A percentile compares a stretch with the other conserved stretches of the same genome.
Evolutionary conservation across 768 basidiomycete species (phyloP).

Genomic region (Suillus subalutaceus): DNA sequence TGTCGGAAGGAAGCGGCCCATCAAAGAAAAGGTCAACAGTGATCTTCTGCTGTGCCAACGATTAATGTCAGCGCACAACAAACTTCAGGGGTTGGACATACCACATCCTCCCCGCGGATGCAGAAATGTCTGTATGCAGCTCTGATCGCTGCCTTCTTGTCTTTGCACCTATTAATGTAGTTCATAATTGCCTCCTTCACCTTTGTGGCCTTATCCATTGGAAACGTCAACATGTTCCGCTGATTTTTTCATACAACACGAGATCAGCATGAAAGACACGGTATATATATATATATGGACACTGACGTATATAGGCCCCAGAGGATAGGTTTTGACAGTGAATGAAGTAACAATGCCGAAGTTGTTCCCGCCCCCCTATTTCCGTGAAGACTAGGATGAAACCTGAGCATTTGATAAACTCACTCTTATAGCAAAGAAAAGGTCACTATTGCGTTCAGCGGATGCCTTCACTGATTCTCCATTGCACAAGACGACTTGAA

Average conservation of each 20-base stretch:
- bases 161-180: neutral
- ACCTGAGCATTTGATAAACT: slow-evolving; percentile 4
- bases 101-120: slow-evolving; percentile 8
- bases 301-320: slow-evolving; percentile 17
- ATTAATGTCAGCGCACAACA: neutral
- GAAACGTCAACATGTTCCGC: slow-evolving; percentile 14
- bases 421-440: slow-evolving; percentile 43
- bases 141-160: slow-evolving; percentile 15
- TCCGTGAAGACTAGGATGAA: neutral
- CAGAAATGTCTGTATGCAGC: slow-evolving; percentile 14
- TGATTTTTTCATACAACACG: neutral
- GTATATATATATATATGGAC: neutral
- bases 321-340: slow-evolving; percentile 21
- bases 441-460: slow-evolving; percentile 23
- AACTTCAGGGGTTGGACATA: slow-evolving; percentile 3
- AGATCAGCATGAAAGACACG: neutral
- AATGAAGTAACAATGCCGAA: slow-evolving; percentile 31
- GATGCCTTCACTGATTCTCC: slow-evolving; percentile 21
- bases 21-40: slow-evolving; percentile 17
- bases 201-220: neutral
- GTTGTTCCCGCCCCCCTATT: slow-evolving; percentile 28
- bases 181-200: slow-evolving; percentile 16
- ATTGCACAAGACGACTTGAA: slow-evolving; percentile 32
- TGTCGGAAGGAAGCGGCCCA: slow-evolving; percentile 5
- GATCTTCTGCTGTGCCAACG: neutral